Percentiles rank a stretch among this genome's conserved stretches.
Conservation (phyloP, 805 yeast species). For the Grigorovia humatica region DNA sequence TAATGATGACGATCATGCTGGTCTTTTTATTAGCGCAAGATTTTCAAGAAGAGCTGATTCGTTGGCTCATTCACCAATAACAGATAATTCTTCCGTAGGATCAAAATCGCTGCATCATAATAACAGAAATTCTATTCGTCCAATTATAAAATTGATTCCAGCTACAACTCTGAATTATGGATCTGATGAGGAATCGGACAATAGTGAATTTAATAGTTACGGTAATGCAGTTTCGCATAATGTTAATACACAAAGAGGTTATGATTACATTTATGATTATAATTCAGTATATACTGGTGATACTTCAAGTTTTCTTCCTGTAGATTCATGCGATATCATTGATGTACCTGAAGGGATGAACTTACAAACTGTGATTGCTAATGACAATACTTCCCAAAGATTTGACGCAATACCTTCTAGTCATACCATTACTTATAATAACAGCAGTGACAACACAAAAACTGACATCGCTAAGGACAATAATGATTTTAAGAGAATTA, state of each 20-base stretch:
- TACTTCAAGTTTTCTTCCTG: slow-evolving; percentile 27
- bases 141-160: slow-evolving; percentile 71
- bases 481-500: slow-evolving; percentile 7
- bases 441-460: background rate
- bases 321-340: slow-evolving; percentile 27
- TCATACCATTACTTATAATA: background rate
- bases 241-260: slow-evolving; percentile 61
- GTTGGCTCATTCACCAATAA: slow-evolving; percentile 16
- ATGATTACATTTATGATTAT: slow-evolving; percentile 70
- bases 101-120: slow-evolving; percentile 10
- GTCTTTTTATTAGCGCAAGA: slow-evolving; percentile 26
- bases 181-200: slow-evolving; percentile 45
- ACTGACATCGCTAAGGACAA: background rate
- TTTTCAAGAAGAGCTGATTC: slow-evolving; percentile 22
- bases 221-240: slow-evolving; percentile 58
- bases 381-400: slow-evolving; percentile 9
- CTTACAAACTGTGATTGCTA: slow-evolving; percentile 25
- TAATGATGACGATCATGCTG: slow-evolving; percentile 27
- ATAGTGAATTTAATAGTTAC: slow-evolving; percentile 29
- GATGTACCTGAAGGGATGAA: slow-evolving; percentile 29
- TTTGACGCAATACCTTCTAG: slow-evolving; percentile 1
- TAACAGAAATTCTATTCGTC: slow-evolving; percentile 14
- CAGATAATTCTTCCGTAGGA: slow-evolving; percentile 20
- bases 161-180: slow-evolving; percentile 78
- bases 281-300: slow-evolving; percentile 62